A percentile compares a stretch with the other conserved stretches of the same genome.
Evolutionary conservation across 1,284 basidiomycete genomes (phyloP).

Genomic region (Sporisorium scitamineum): DNA sequence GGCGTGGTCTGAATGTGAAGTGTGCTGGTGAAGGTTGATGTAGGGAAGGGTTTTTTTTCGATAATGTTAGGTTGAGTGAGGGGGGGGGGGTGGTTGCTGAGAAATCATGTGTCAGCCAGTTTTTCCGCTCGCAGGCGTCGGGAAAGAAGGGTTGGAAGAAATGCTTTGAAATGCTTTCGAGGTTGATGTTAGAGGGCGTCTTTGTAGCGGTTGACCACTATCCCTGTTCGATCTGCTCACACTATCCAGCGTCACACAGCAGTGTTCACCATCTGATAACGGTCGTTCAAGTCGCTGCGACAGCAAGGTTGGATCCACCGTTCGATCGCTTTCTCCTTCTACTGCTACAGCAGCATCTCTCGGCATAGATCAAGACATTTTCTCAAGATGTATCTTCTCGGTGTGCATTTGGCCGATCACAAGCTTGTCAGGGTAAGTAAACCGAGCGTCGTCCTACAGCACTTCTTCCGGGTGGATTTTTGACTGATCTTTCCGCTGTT

Average conservation of each 20-base stretch:
- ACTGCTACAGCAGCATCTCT: not conserved
- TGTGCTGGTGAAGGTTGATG: not conserved
- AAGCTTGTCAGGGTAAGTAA: constrained; percentile 66
- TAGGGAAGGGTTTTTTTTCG: not conserved
- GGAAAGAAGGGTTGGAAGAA: constrained; percentile 16
- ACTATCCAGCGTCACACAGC: not conserved
- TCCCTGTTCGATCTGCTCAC: too few species aligned
- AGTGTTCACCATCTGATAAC: not conserved
- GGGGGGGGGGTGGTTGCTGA: constrained; percentile 8
- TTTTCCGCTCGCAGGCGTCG: constrained; percentile 7
- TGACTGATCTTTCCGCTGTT: not conserved
- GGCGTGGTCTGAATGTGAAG: not conserved
- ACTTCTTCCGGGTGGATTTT: not conserved
- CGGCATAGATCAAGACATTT: not conserved
- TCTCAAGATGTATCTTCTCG: constrained; percentile 65
- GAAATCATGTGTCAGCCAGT: constrained; percentile 34
- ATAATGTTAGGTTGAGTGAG: constrained; percentile 1
- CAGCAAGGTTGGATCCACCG: not conserved
- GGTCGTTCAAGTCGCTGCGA: not conserved
- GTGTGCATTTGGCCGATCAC: constrained; percentile 66
- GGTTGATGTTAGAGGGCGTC: too few species aligned
- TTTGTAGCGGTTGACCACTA: not conserved
- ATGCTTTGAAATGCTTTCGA: not conserved
- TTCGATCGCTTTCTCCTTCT: not conserved
- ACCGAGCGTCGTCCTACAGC: not conserved